Base-by-base conservation (phyloP, 2,329 filamentous ascomycete species). In the Fulvia fulva region DNA sequence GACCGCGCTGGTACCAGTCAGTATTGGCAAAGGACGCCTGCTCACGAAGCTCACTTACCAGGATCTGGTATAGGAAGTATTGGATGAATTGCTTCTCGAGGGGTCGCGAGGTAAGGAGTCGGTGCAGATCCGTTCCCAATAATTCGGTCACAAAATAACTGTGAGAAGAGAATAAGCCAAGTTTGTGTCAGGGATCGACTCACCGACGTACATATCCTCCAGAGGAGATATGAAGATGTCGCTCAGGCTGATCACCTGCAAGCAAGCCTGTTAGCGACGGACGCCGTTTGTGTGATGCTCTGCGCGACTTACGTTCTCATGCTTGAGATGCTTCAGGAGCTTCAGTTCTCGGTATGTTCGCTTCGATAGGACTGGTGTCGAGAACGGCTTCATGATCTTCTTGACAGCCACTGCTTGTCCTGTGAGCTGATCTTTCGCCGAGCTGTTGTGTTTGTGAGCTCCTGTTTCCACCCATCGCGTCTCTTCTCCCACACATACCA, bases 361-460 rank as follows among this genome's bases (percentile, higher is more conserved):
- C 82, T 99, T 99, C 59, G 94, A 94, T 50, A 99, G 83, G 59
- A 99, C 94, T 1, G 94, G 92, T n/a, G 94, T 99, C 82, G 92
- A 97, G 79, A 99, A 99, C 9, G 94, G 94, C 82, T 97, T 99
- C 93, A 99, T 97, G 73, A 99, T 99, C 85, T 99, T 99, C 85
- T 99, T 99, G 74, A 99, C 92, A 59, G 94, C 94, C 62, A 99
- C 94, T 77, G 92, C 91, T 77, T 97, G 92, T 75, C 85, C 90
- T 60, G 94, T 97, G 77, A 99, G 91, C 80, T 97, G 92, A 76
- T 99, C 94, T 78, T 91, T 93, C 58, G 94, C 94, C 65, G 94
- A 97, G 78, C 93, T 97, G 74, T 68, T 63, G 21, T 16, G 21
- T 16, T 44, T 49, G 44, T 63, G 43, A 61, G 61, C 56, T 23